These are phyloP conservation scores for Chlamydomonas incerta DNA, from an alignment of 139 green algal genomes.

Conservation along the genomic window DNA sequence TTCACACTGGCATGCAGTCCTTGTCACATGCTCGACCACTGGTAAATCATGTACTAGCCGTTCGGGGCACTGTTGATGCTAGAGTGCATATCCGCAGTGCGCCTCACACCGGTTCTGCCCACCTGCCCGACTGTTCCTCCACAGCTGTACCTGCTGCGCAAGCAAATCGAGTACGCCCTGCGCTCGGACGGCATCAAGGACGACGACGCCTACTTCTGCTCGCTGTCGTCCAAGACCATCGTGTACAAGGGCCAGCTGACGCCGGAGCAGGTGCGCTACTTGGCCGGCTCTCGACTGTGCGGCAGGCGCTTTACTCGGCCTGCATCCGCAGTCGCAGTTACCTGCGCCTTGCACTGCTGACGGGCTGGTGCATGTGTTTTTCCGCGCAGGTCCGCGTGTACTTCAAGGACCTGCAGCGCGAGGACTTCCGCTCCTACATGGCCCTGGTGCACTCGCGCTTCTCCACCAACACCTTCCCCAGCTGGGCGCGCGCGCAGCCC, in stretches of 20 bases:
- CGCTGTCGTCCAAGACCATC: constrained; percentile 88
- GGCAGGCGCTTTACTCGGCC: no score
- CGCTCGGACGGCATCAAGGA: constrained; percentile 47
- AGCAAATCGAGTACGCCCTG: constrained; percentile 76
- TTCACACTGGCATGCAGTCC: no score
- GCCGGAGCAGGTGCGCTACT: constrained; percentile 76
- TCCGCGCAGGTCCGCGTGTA: constrained; percentile 82
- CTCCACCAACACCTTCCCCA: constrained; percentile 98
- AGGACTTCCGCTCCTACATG: constrained; percentile 91
- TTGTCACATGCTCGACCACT: no score
- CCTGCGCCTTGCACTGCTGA: no score
- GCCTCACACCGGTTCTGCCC: no score
- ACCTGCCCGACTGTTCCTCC: neutral
- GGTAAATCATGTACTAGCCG: no score
- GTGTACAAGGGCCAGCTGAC: constrained; percentile 99
- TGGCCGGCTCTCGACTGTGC: no score
- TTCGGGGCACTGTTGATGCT: no score
- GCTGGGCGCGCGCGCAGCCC: constrained; percentile 92
- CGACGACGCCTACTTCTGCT: constrained; percentile 95
- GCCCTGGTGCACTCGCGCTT: constrained; percentile 95
- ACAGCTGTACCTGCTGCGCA: constrained; percentile 89
- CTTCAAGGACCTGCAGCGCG: constrained; percentile 86
- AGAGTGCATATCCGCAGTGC: no score
- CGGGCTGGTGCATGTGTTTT: no score
- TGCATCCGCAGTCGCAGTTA: no score